Conservation (phyloP, 2,329 filamentous ascomycete species). For the Kalmusia sp. region DNA sequence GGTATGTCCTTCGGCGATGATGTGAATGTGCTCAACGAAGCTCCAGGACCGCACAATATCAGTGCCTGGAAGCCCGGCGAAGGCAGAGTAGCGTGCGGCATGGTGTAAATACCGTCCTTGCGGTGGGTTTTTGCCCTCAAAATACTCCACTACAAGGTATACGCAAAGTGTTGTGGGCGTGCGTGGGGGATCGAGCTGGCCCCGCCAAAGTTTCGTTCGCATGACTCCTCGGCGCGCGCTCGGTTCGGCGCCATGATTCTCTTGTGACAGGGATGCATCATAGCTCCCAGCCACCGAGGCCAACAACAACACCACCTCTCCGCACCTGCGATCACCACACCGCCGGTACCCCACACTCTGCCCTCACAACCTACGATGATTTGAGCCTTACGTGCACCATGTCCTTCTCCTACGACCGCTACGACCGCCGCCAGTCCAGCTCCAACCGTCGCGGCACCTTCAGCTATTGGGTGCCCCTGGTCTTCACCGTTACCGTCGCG, state of each 20-base stretch:
- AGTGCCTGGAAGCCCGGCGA: constrained; percentile 81
- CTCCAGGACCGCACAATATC: constrained; percentile 82
- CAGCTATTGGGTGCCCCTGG: constrained; percentile 89
- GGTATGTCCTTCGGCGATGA: constrained; percentile 80
- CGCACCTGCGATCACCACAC: constrained; percentile 25
- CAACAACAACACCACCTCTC: constrained; percentile 12
- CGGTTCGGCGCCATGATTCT: constrained; percentile 11
- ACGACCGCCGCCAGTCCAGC: constrained; percentile 58
- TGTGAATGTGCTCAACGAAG: constrained; percentile 82
- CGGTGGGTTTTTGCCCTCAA: not conserved
- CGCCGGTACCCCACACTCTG: constrained; percentile 9
- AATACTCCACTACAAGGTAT: not conserved
- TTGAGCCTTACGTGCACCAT: constrained; percentile 24
- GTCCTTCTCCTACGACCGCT: constrained; percentile 63
- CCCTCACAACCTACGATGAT: not conserved
- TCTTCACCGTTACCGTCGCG: constrained; percentile 84
- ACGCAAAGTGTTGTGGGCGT: not conserved
- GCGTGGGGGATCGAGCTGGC: not conserved
- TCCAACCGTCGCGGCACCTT: constrained; percentile 65
- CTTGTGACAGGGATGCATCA: constrained; percentile 9
- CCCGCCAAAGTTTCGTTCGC: constrained; percentile 24
- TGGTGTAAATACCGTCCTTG: constrained; percentile 42
- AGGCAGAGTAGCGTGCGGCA: constrained; percentile 81
- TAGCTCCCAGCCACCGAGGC: constrained; percentile 23
- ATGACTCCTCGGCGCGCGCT: constrained; percentile 14